Conservation (phyloP, 495 filamentous ascomycete genomes). For the Penicillium cataractarum region DNA sequence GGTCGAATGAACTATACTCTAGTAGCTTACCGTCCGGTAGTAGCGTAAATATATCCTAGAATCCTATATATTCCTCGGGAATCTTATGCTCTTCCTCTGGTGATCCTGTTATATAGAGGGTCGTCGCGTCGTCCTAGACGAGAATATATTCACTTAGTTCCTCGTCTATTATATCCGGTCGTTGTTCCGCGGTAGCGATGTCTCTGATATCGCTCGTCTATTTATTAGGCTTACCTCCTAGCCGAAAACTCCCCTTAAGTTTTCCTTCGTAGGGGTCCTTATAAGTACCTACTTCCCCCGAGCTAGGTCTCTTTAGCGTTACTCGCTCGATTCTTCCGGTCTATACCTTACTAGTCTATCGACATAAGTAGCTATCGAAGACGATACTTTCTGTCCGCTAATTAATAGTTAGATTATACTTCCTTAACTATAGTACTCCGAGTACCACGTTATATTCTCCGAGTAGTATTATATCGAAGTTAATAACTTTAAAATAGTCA, state of each 20-base stretch:
- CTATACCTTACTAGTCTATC: background rate
- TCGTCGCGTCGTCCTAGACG: background rate
- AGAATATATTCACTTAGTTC: background rate
- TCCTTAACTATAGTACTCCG: background rate
- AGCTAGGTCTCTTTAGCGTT: background rate
- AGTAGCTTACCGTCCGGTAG: slow-evolving; percentile 16
- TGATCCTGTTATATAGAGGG: background rate
- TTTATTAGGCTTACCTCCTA: slow-evolving; percentile 3
- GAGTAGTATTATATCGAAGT: background rate
- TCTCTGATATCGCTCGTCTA: background rate
- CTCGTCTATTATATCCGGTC: background rate
- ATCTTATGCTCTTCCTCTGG: slow-evolving; percentile 5
- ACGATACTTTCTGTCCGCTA: background rate
- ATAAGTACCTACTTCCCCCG: background rate
- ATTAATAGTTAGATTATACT: background rate
- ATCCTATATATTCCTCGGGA: background rate
- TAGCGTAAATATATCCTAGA: slow-evolving; percentile 12
- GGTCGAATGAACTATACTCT: background rate
- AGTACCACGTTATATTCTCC: slow-evolving; percentile 11
- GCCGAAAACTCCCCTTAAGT: slow-evolving; percentile 8
- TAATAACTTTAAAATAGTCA: slow-evolving; percentile 21
- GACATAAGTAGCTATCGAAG: background rate
- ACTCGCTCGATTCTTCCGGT: background rate
- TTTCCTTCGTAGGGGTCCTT: background rate
- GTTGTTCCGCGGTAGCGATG: background rate